A percentile compares a stretch with the other conserved stretches of the same genome.
These are phyloP conservation scores for Phytopythium vexans DNA, from an alignment of 352 stramenopile species.

Conservation along the genomic window DNA sequence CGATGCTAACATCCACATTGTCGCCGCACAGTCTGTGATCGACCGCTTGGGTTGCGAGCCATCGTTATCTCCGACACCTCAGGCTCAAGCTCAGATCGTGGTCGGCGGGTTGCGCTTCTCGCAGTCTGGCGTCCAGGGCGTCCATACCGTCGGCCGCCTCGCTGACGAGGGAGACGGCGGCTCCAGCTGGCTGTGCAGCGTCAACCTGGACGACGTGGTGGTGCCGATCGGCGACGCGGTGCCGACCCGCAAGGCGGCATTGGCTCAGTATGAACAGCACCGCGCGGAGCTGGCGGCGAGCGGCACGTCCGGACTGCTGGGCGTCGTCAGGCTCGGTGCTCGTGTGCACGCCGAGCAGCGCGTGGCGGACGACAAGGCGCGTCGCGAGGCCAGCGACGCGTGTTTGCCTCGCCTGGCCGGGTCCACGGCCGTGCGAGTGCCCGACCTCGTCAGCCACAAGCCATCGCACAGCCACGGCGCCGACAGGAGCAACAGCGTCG, in stretches of 20 bases:
- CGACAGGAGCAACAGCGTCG: conserved; percentile 2
- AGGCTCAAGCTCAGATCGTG: conserved; percentile 3
- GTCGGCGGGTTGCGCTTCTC: conserved; percentile 24
- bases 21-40: neutral
- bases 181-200: conserved; percentile 44
- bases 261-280: conserved; percentile 44
- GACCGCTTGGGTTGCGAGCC: too few species aligned
- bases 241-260: conserved; percentile 21
- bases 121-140: conserved; percentile 25
- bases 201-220: conserved; percentile 37
- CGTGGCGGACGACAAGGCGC: conserved; percentile 22
- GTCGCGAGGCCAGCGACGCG: conserved; percentile 36
- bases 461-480: conserved; percentile 2
- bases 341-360: conserved; percentile 20
- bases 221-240: conserved; percentile 38
- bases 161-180: conserved; percentile 1
- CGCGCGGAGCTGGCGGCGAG: conserved; percentile 21
- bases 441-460: conserved; percentile 19
- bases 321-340: conserved; percentile 20
- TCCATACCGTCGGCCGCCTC: conserved; percentile 29
- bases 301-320: conserved; percentile 14
- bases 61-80: neutral
- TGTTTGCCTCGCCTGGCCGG: conserved; percentile 33
- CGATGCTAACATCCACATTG: neutral
- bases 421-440: conserved; percentile 20